phyloP scores from a whole-genome alignment of 1,284 basidiomycete species.

The Ustilago tritici region DNA sequence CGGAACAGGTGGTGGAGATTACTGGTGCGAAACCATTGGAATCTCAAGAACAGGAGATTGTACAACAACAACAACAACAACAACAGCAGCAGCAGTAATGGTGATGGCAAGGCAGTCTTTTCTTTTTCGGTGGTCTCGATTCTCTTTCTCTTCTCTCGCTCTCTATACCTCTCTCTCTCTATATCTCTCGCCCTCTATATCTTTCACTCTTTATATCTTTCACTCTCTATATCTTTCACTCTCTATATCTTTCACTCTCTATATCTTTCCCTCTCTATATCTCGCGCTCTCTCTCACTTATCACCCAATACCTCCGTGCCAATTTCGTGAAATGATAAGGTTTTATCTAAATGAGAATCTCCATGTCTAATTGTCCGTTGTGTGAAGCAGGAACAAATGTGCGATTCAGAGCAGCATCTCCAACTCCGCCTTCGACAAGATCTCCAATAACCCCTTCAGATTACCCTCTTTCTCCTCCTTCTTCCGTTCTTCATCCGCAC shows the following conservation, averaged over 20 bases:
- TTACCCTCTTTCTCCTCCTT: not conserved
- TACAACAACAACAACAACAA: not conserved
- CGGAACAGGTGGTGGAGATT: constrained; percentile 66
- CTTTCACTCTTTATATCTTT: not conserved
- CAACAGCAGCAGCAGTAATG: not conserved
- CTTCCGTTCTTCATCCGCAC: not conserved
- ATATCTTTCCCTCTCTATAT: not conserved
- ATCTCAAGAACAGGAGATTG: constrained; percentile 18
- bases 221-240: not conserved
- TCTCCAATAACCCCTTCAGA: constrained; percentile 3
- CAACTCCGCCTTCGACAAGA: constrained; percentile 14
- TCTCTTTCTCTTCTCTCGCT: not conserved
- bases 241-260: not conserved
- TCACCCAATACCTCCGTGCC: not conserved
- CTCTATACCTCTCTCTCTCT: not conserved
- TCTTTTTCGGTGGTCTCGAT: not conserved
- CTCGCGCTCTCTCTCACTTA: not conserved
- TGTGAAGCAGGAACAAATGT: no score
- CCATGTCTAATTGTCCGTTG: not conserved
- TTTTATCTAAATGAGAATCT: not conserved
- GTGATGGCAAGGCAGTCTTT: not conserved
- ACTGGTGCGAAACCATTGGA: constrained; percentile 51
- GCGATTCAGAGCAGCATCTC: constrained; percentile 12
- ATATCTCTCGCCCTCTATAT: not conserved
- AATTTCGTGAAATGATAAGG: not conserved